Evolutionary conservation across 495 filamentous ascomycete species (phyloP), one percentile per base, ranked within the genome.

Genomic region (Penicillium pancosmium): DNA sequence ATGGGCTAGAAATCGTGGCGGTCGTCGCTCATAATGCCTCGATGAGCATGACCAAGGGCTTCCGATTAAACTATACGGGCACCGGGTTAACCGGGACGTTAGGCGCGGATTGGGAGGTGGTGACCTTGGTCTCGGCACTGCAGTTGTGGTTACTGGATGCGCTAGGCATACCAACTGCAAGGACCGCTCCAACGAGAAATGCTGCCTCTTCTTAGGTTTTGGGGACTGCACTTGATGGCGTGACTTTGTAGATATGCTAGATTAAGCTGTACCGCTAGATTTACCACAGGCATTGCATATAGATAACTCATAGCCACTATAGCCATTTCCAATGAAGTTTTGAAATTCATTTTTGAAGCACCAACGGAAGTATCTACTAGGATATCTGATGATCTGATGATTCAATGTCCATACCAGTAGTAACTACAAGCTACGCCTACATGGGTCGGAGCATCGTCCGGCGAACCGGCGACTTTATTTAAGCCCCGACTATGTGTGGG

Each of bases 1-100:
- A 67, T 52, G 51, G 64, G 3, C 19, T 33, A 23, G 64, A 67
- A 21, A 40, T 69, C 11, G 61, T 69, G 19, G 67, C 61, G n/a
- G 13, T 67, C 1, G 33, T 64, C 13, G 64, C 64, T 4, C 56
- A 60, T 27, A 67, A 66, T 44, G 33, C 50, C 19, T 63, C 58
- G 15, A 54, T 40, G 40, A 62, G 58, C 23, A 58, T 62, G 64
- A 57, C 52, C 3, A 66, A 60, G 23, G 54, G 34, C 0, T 53
- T 69, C 19, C 34, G 50, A 6, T 62, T 67, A 33, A 27, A 54
- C 1, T 68, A 59, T 27, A 34, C 59, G 54, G 52, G 60, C 16
- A 52, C 41, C 46, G 57, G 60, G 7, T 25, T 68, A 8, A 50
- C 54, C 10, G 60, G 60, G 11, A 50, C 33, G 0, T 38, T 61